These are phyloP conservation scores for Panicum miliaceum DNA, from an alignment of 176 grass and related monocot species.

Conservation along the genomic window DNA sequence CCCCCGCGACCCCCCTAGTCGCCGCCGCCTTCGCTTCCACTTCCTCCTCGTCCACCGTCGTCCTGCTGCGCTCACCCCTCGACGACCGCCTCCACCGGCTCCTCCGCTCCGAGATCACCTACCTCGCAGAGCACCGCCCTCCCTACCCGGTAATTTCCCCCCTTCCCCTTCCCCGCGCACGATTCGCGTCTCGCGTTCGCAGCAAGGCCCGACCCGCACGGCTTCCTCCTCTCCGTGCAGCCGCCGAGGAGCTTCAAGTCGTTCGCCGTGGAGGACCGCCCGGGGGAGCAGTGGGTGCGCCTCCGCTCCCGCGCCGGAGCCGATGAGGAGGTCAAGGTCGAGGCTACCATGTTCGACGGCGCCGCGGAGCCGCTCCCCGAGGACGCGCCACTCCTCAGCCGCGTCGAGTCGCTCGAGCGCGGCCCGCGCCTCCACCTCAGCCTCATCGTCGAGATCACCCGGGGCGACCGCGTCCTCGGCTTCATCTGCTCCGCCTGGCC, in stretches of 20 bases:
- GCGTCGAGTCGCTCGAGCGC: conserved; percentile 63
- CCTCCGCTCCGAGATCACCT: conserved; percentile 79
- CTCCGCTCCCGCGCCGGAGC: conserved; percentile 53
- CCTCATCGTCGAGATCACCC: conserved; percentile 80
- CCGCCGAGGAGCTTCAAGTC: conserved; percentile 61
- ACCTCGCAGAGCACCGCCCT: conserved; percentile 57
- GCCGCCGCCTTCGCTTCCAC: neutral
- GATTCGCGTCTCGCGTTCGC: neutral
- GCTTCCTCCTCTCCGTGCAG: conserved; percentile 26
- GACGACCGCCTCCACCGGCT: conserved; percentile 70
- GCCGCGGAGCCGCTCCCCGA: conserved; percentile 49
- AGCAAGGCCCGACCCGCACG: neutral
- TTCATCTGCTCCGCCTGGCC: conserved; percentile 97
- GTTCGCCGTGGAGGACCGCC: conserved; percentile 73
- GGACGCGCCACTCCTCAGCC: conserved; percentile 53
- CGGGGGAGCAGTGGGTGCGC: conserved; percentile 93
- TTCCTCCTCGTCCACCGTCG: conserved; percentile 2
- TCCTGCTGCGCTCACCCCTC: conserved; percentile 42
- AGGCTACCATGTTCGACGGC: conserved; percentile 93
- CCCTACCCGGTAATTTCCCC: conserved; percentile 51
- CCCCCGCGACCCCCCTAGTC: neutral
- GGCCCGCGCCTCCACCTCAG: conserved; percentile 81
- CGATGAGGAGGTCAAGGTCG: conserved; percentile 79
- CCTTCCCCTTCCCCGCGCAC: neutral
- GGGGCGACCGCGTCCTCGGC: conserved; percentile 53